These are phyloP conservation scores for Citrus maxima DNA, from an alignment of 345 rosid genomes.

Conservation along the genomic window DNA sequence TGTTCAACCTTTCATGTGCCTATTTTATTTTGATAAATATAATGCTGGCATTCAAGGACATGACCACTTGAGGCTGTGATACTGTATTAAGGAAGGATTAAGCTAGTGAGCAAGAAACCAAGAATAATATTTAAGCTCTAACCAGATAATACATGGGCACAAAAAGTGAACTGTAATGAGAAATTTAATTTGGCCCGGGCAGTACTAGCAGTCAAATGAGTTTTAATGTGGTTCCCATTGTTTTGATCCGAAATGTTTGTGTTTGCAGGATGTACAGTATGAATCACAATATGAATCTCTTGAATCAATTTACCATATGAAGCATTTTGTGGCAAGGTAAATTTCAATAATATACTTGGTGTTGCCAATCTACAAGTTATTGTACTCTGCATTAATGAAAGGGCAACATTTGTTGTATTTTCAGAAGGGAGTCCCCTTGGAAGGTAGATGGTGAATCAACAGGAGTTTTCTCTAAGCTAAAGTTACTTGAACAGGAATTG, in stretches of 20 bases:
- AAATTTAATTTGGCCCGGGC: background rate
- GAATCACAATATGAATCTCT: slow-evolving; percentile 67
- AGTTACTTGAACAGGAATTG: slow-evolving; percentile 76
- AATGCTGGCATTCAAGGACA: background rate
- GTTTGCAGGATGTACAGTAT: slow-evolving; percentile 61
- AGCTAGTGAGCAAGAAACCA: background rate
- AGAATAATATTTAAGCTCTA: background rate
- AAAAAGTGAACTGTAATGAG: background rate
- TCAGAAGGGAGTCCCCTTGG: slow-evolving; percentile 94
- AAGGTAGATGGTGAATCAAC: slow-evolving; percentile 70
- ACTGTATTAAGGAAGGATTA: background rate
- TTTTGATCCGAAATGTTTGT: slow-evolving; percentile 3
- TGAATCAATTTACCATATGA: slow-evolving; percentile 58
- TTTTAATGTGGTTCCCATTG: background rate
- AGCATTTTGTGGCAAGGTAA: slow-evolving; percentile 82
- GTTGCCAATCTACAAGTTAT: background rate
- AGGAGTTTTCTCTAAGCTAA: slow-evolving; percentile 67
- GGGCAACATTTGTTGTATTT: slow-evolving; percentile 10
- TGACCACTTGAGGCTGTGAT: background rate
- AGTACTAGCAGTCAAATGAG: background rate
- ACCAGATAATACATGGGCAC: background rate
- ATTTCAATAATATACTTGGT: background rate
- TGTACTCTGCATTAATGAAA: background rate
- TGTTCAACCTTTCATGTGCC: background rate
- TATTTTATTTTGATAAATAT: background rate